Conservation (phyloP, 345 rosid species). For the Mercurialis annua region DNA sequence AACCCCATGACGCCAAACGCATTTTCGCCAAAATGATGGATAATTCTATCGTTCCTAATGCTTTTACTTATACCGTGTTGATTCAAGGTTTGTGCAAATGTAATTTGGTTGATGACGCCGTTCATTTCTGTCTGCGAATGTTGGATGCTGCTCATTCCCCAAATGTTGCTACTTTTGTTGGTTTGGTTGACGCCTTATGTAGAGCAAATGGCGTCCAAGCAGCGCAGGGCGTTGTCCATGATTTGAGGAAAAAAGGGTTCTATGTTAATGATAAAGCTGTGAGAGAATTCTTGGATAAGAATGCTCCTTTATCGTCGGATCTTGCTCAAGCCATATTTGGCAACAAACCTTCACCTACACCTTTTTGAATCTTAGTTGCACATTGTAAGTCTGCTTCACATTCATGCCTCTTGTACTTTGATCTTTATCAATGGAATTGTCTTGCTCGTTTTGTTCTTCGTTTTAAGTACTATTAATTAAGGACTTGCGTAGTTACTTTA, state of each 20-base stretch:
- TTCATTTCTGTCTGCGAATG: slow-evolving; percentile 60
- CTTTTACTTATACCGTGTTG: slow-evolving; percentile 56
- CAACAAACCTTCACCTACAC: slow-evolving; percentile 39
- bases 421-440: background rate
- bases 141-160: slow-evolving; percentile 89
- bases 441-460: too few relatives aligned
- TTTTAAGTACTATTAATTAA: too few relatives aligned
- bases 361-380: slow-evolving; percentile 22
- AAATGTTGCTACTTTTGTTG: slow-evolving; percentile 71
- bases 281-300: slow-evolving; percentile 73
- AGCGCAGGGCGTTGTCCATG: slow-evolving; percentile 40
- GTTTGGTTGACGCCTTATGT: slow-evolving; percentile 72
- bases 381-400: slow-evolving; percentile 5
- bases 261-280: slow-evolving; percentile 60
- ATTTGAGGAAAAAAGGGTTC: slow-evolving; percentile 60
- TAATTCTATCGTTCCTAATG: slow-evolving; percentile 65
- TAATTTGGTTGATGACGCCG: slow-evolving; percentile 56
- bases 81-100: slow-evolving; percentile 66
- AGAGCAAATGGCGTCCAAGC: slow-evolving; percentile 59
- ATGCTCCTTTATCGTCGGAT: slow-evolving; percentile 50
- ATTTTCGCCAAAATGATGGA: slow-evolving; percentile 77
- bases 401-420: background rate
- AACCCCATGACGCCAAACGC: slow-evolving; percentile 74
- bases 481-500: too few relatives aligned
- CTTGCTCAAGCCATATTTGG: slow-evolving; percentile 76